These are phyloP conservation scores for Gloeostereum incarnatum DNA, from an alignment of 768 basidiomycete species.

Conservation along the genomic window DNA sequence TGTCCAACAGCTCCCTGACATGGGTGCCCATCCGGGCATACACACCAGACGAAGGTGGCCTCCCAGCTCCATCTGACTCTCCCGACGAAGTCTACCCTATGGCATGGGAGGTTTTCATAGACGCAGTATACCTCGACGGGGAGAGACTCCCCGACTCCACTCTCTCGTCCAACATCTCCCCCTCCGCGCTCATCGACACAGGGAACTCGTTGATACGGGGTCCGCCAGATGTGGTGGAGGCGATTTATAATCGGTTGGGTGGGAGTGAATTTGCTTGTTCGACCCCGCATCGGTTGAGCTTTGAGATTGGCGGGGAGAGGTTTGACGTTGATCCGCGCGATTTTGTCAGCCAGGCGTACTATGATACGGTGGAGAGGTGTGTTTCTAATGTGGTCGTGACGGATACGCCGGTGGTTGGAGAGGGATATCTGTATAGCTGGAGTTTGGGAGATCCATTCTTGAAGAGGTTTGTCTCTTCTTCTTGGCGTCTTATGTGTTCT, in stretches of 20 bases:
- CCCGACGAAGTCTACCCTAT: constrained; percentile 59
- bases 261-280: constrained; percentile 40
- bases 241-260: constrained; percentile 35
- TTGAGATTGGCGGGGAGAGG: constrained; percentile 56
- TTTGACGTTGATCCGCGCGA: constrained; percentile 77
- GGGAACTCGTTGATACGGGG: constrained; percentile 75
- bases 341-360: constrained; percentile 37
- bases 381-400: constrained; percentile 47
- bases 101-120: constrained; percentile 65
- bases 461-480: constrained; percentile 43
- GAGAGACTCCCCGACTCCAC: constrained; percentile 46
- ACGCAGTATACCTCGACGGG: constrained; percentile 67
- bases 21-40: constrained; percentile 63
- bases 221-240: constrained; percentile 50
- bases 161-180: constrained; percentile 34
- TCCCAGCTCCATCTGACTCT: constrained; percentile 44
- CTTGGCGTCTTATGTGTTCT: too few species aligned
- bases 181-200: constrained; percentile 67
- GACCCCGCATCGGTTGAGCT: constrained; percentile 52
- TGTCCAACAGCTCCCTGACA: constrained; percentile 39
- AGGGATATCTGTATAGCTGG: constrained; percentile 65
- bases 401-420: constrained; percentile 46
- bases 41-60: constrained; percentile 36
- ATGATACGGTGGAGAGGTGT: constrained; percentile 33
- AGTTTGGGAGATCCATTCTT: constrained; percentile 70